A percentile compares a stretch with the other conserved stretches of the same genome.
These are phyloP conservation scores for Hyaloscypha variabilis DNA, from an alignment of 495 filamentous ascomycete genomes.

Conservation along the genomic window DNA sequence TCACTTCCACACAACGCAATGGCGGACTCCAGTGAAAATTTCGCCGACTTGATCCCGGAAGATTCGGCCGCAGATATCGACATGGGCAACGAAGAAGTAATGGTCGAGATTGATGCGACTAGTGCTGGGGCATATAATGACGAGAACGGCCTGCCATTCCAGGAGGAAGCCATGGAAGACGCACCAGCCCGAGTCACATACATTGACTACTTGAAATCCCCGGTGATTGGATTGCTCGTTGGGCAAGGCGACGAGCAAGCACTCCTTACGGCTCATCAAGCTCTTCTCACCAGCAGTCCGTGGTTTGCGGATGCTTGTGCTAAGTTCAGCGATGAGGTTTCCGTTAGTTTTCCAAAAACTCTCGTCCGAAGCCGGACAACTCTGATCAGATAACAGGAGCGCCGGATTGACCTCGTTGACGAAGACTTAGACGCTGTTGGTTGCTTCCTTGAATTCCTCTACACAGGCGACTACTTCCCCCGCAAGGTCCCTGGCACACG, in stretches of 20 bases:
- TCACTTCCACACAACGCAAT: constrained; percentile 8
- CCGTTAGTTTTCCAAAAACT: constrained; percentile 29
- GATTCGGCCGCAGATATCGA: constrained; percentile 49
- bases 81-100: constrained; percentile 46
- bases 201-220: constrained; percentile 70
- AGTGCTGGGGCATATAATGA: constrained; percentile 18
- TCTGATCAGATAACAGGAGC: constrained; percentile 43
- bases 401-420: constrained; percentile 66
- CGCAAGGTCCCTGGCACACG: constrained; percentile 57
- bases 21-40: constrained; percentile 40
- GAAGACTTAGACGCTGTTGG: constrained; percentile 82
- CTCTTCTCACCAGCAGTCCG: constrained; percentile 70
- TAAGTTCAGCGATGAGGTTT: constrained; percentile 55
- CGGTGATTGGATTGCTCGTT: constrained; percentile 76
- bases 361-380: background rate
- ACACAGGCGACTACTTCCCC: constrained; percentile 89
- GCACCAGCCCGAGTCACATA: constrained; percentile 43
- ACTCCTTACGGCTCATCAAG: constrained; percentile 77
- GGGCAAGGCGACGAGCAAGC: constrained; percentile 63
- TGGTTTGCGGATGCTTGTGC: constrained; percentile 67
- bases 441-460: constrained; percentile 89
- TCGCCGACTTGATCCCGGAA: constrained; percentile 39
- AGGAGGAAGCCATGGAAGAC: constrained; percentile 43
- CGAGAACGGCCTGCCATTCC: constrained; percentile 42
- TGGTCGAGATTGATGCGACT: constrained; percentile 29